A percentile compares a stretch with the other conserved stretches of the same genome.
Conservation (phyloP, 2,329 filamentous ascomycete genomes). For the Penicillium sp. region DNA sequence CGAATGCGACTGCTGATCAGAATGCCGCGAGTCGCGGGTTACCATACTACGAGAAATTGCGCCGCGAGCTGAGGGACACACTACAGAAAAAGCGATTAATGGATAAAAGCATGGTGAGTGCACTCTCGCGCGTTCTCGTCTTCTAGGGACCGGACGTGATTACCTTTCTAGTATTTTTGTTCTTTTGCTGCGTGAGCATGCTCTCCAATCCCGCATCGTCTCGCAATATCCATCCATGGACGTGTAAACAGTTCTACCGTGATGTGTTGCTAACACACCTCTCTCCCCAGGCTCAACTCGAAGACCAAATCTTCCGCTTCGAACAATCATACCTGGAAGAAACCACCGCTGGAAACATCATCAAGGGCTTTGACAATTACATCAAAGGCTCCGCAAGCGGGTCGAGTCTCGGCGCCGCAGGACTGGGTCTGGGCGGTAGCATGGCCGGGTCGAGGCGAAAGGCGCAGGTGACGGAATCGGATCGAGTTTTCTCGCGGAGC, state of each 20-base stretch:
- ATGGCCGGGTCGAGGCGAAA: slow-evolving; percentile 41
- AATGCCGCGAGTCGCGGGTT: slow-evolving; percentile 42
- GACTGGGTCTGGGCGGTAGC: slow-evolving; percentile 32
- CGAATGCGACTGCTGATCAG: slow-evolving; percentile 27
- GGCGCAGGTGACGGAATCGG: slow-evolving; percentile 44
- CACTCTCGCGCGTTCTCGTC: not conserved
- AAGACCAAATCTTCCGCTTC: slow-evolving; percentile 79
- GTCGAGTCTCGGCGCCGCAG: slow-evolving; percentile 30
- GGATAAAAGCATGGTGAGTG: slow-evolving; percentile 58
- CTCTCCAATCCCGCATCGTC: not conserved
- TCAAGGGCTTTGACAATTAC: slow-evolving; percentile 96
- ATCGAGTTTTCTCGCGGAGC: slow-evolving; percentile 50
- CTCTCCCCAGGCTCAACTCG: slow-evolving; percentile 54
- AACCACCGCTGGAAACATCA: slow-evolving; percentile 86
- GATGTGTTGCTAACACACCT: not conserved
- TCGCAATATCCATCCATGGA: not conserved
- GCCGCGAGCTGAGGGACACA: slow-evolving; percentile 64
- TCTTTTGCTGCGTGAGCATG: not conserved
- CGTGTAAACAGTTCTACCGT: no score
- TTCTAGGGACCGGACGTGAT: not conserved
- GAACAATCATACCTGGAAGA: slow-evolving; percentile 89
- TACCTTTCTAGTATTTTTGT: not conserved
- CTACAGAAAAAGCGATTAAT: slow-evolving; percentile 64
- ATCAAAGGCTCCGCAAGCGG: slow-evolving; percentile 78
- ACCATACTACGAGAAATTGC: slow-evolving; percentile 71